Base-by-base conservation (phyloP, 352 stramenopile genomes). In the Phytopythium cucurbitacearum region DNA sequence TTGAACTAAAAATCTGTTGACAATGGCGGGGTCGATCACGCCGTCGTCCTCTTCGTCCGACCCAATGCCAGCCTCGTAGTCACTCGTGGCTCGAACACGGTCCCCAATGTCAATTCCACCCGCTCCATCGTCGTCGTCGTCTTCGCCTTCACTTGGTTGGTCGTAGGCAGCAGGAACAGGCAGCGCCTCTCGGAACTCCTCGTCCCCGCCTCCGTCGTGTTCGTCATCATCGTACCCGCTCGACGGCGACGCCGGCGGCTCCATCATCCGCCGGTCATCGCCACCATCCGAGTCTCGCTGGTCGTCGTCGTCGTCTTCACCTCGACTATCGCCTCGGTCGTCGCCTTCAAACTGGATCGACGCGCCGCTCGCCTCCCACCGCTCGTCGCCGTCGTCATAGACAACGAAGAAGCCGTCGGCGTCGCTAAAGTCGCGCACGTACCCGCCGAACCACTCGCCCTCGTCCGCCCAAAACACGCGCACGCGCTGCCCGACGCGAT, bases 311-410 rank as follows among this genome's bases (percentile, higher is more conserved):
- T 57, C 34, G 4, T 57, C 35, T 32, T 54, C 34, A 0, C 40
- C 15, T 11, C 48, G 47, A 33, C 41, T 33, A 11, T 40, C 16
- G 6, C 36, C 43, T 37, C 21, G 39, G 3, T 53, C 47, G 11
- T 33, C 40, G n/a, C 45, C 48, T n/a, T 35, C 50, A 13, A 90
- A 65, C 7, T 66, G 48, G 40, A 86, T 73, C 35, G 62, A 65
- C 48, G 76, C 57, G 3, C 40, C 43, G 0, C 56, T 37, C 0
- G 57, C 51, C 66, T 91, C 79, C 84, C 84, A 94, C 28, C 76
- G 74, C 64, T 91, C 76, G 56, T 94, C 84, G 10, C 84, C 81
- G 44, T 92, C 84, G 56, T 94, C 84, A 44, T 94, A 92, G 8
- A 87, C 52, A 33, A 94, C 73, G 32, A 72, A 94, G 48, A 69